Percentiles rank a stretch among this genome's conserved stretches.
Evolutionary conservation across 169 alveolate species (phyloP).

Genomic region (Plasmodium vinckei): DNA sequence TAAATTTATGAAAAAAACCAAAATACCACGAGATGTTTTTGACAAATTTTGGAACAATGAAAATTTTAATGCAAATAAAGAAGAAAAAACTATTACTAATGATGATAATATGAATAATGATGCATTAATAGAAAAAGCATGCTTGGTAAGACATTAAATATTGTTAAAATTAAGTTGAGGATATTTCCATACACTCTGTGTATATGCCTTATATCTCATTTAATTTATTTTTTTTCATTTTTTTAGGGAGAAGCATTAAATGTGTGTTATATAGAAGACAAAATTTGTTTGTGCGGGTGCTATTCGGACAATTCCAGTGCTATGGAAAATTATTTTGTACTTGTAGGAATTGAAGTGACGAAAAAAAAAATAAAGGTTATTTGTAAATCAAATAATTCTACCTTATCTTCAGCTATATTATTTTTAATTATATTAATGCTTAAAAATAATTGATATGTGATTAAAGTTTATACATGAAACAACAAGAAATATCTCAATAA

Average conservation of each 20-base stretch:
- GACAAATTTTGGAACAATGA: conserved; percentile 63
- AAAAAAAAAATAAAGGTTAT: conserved; percentile 36
- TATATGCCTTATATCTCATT: background rate
- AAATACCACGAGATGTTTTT: conserved; percentile 46
- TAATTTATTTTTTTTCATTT: background rate
- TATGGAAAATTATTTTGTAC: conserved; percentile 61
- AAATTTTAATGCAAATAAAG: conserved; percentile 50
- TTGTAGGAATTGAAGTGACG: conserved; percentile 36
- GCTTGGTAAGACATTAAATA: conserved; percentile 26
- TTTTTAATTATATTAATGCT: conserved; percentile 46
- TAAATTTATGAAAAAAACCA: conserved; percentile 52
- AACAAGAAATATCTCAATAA: too few species aligned
- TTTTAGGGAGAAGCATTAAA: conserved; percentile 42
- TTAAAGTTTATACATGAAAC: background rate
- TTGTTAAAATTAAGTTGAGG: background rate
- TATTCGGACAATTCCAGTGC: conserved; percentile 36
- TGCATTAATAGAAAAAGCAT: conserved; percentile 2
- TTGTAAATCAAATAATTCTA: conserved; percentile 65
- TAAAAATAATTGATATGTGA: conserved; percentile 19
- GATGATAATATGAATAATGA: conserved; percentile 28
- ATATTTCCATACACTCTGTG: background rate
- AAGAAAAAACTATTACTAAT: conserved; percentile 46
- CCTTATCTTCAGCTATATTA: conserved; percentile 59
- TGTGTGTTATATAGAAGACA: conserved; percentile 41
- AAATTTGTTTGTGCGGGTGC: conserved; percentile 49